Base-by-base conservation (phyloP, 176 grass and related monocot genomes). In the Typha latifolia region DNA sequence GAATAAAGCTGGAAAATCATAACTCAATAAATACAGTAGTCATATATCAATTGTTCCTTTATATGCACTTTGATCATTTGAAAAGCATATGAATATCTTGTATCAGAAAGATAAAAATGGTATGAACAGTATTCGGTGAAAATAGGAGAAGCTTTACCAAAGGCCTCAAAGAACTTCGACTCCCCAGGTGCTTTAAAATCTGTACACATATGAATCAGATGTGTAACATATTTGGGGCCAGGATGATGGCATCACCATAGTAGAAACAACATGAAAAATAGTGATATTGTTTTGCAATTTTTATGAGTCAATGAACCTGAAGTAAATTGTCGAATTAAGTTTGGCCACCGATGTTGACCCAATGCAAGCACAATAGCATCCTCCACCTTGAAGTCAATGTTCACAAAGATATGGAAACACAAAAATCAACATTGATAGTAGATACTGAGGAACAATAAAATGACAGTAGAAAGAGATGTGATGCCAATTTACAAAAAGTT, bases 131-230 rank as follows among this genome's bases (percentile, higher is more conserved):
- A 29, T 29, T 3, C 3, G 2, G 27, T 29, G 27, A 29, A 29
- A 29, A 59, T 59, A 21, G 16, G 16, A 49, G 49, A 83, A 19
- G 32, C 2, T 76, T 77, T 92, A 97, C 94, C 94, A 71, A 89
- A 97, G 78, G 89, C 84, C 75, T 97, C 94, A 27, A 92, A 82
- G 73, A 86, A 97, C 78, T 90, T 97, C 37, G 94, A 85, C 76
- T 92, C 94, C 18, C 89, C 85, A 68, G 94, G 94, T 75, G 85
- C 82, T 84, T 97, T 97, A 66, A 92, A 92, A 89, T 92, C 94
- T 92, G 81, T 49, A 84, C 49, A 73, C 4, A 0, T 12, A 79
- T 23, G 72, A 47, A 77, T 19, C 8, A 22, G 53, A 20, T 19
- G 16, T 59, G 14, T 59, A 59, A 19, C 53, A 59, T 59, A 21